These are phyloP conservation scores for Puccinia novopanici DNA, from an alignment of 1,284 basidiomycete genomes.

Conservation along the genomic window DNA sequence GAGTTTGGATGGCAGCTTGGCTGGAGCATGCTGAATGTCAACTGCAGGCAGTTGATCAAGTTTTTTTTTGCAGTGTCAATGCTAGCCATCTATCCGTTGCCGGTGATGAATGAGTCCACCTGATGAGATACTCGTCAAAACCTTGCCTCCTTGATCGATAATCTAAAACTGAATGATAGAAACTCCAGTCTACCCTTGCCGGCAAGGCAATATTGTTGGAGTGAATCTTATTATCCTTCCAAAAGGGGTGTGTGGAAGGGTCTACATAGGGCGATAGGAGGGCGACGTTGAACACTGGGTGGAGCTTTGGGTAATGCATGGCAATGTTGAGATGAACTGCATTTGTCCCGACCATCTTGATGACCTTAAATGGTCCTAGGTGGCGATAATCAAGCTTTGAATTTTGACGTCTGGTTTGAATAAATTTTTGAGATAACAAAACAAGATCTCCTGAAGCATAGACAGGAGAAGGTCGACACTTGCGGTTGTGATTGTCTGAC, in stretches of 20 bases:
- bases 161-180: not conserved
- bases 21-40: too few relatives aligned
- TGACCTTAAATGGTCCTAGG: conserved; percentile 21
- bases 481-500: not conserved
- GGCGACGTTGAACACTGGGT: conserved; percentile 1
- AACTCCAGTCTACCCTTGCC: not conserved
- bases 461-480: not conserved
- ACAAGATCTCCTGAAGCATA: conserved; percentile 25
- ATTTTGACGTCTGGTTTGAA: not conserved
- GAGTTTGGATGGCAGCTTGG: too few relatives aligned
- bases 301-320: not conserved
- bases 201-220: too few relatives aligned
- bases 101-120: not conserved
- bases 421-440: not conserved
- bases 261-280: conserved; percentile 3
- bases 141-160: not conserved
- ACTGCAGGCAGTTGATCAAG: too few relatives aligned
- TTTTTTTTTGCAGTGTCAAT: too few relatives aligned
- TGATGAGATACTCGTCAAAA: conserved; percentile 4
- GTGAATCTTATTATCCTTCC: not conserved
- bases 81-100: conserved; percentile 8
- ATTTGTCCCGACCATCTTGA: conserved; percentile 3
- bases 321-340: not conserved
- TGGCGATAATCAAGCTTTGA: conserved; percentile 11
- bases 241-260: not conserved